Evolutionary conservation across 495 filamentous ascomycete genomes (phyloP).

Genomic region (Neurospora terricola): DNA sequence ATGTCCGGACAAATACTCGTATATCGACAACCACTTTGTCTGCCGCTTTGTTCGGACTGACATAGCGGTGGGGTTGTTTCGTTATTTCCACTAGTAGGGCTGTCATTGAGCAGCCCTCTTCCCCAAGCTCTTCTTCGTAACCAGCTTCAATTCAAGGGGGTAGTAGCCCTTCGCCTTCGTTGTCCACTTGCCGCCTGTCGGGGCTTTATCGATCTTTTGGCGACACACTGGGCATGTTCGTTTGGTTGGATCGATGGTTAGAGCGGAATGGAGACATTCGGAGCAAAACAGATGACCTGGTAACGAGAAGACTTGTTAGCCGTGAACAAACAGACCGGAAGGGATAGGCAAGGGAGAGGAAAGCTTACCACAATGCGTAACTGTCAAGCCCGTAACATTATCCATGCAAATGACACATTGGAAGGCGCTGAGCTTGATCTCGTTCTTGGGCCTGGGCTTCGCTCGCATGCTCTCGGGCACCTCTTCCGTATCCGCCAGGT

Average conservation of each 20-base stretch:
- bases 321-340: background rate
- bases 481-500: constrained; percentile 54
- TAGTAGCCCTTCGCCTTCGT: constrained; percentile 36
- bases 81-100: background rate
- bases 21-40: background rate
- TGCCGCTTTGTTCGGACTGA: background rate
- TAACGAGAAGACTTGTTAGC: background rate
- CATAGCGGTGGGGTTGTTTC: background rate
- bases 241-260: constrained; percentile 47
- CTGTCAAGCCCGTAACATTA: constrained; percentile 57
- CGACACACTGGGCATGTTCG: constrained; percentile 45
- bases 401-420: constrained; percentile 87
- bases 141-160: constrained; percentile 52
- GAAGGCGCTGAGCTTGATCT: constrained; percentile 44
- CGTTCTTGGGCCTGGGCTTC: constrained; percentile 40
- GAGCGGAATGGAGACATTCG: constrained; percentile 64
- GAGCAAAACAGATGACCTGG: constrained; percentile 81
- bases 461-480: constrained; percentile 39
- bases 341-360: constrained; percentile 2
- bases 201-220: constrained; percentile 46
- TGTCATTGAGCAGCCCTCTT: constrained; percentile 21
- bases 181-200: constrained; percentile 22
- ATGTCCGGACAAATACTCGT: background rate
- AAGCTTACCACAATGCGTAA: constrained; percentile 70
- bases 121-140: constrained; percentile 38